Evolutionary conservation across 139 green algal genomes (phyloP).

Genomic region (Chlorella ohadii): DNA sequence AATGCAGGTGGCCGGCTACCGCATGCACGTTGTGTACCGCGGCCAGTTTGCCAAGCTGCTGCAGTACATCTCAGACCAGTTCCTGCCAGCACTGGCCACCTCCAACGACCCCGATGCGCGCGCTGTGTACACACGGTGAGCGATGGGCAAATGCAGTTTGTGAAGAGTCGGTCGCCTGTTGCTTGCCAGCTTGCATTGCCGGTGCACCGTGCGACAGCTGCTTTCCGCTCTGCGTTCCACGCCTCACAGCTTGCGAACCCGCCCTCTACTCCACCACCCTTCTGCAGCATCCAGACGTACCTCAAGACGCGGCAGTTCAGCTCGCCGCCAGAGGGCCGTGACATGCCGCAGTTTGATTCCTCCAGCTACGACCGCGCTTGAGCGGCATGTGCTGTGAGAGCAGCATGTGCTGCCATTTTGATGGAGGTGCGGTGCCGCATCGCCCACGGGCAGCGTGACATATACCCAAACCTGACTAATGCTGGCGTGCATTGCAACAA

Average conservation of each 20-base stretch:
- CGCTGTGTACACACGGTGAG: slow-evolving; percentile 49
- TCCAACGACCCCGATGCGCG: slow-evolving; percentile 47
- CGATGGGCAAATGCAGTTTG: not conserved
- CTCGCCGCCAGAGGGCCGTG: slow-evolving; percentile 57
- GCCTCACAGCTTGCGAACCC: no score
- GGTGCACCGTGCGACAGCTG: no score
- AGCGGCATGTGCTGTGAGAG: not conserved
- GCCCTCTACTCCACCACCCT: not conserved
- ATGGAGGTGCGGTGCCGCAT: no score
- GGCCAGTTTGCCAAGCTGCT: slow-evolving; percentile 75
- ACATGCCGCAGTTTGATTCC: slow-evolving; percentile 64
- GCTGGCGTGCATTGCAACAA: no score
- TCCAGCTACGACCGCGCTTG: slow-evolving; percentile 47
- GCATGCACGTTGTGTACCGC: slow-evolving; percentile 54
- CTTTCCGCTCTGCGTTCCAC: not conserved
- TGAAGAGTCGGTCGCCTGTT: not conserved
- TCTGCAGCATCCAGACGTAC: slow-evolving; percentile 55
- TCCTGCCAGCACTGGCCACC: slow-evolving; percentile 53
- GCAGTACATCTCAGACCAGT: slow-evolving; percentile 52
- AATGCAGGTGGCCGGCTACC: slow-evolving; percentile 60
- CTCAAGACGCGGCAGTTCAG: slow-evolving; percentile 41
- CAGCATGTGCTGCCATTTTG: no score
- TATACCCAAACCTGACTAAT: no score
- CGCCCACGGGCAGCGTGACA: no score
- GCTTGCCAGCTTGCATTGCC: not conserved